A percentile compares a stretch with the other conserved stretches of the same genome.
phyloP scores from a whole-genome alignment of 2,329 filamentous ascomycete genomes.

The Exophiala xenobiotica region DNA sequence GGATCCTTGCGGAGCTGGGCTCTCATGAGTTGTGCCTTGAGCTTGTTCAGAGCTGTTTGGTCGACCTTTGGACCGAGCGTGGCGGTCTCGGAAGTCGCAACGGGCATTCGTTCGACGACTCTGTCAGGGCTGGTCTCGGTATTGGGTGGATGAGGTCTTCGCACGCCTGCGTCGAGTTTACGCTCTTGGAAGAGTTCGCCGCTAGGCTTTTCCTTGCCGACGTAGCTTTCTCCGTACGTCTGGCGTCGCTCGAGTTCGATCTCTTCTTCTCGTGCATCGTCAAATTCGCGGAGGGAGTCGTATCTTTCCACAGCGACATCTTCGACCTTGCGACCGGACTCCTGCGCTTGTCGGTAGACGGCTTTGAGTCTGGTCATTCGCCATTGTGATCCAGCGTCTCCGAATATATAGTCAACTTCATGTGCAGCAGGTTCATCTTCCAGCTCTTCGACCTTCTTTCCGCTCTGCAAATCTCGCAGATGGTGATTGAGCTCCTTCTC shows the following conservation, averaged over 20 bases:
- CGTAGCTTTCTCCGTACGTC: slow-evolving; percentile 80
- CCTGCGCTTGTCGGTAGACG: slow-evolving; percentile 76
- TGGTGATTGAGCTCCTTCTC: slow-evolving; percentile 77
- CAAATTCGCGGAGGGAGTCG: slow-evolving; percentile 78
- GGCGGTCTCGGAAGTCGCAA: slow-evolving; percentile 31
- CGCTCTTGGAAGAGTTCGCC: slow-evolving; percentile 83
- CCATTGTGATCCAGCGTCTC: slow-evolving; percentile 88
- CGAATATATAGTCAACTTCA: slow-evolving; percentile 78
- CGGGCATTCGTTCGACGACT: slow-evolving; percentile 36
- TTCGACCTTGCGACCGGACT: slow-evolving; percentile 70
- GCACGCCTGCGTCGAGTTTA: slow-evolving; percentile 58
- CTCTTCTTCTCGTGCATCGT: slow-evolving; percentile 89
- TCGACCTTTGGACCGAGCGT: slow-evolving; percentile 19
- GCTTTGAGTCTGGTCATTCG: slow-evolving; percentile 91
- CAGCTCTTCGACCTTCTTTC: slow-evolving; percentile 55
- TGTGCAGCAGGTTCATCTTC: slow-evolving; percentile 49
- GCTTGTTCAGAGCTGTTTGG: slow-evolving; percentile 77
- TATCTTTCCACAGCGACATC: slow-evolving; percentile 81
- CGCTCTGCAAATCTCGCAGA: slow-evolving; percentile 58
- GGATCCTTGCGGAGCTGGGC: slow-evolving; percentile 79
- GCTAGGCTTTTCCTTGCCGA: slow-evolving; percentile 79
- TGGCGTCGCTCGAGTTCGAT: slow-evolving; percentile 81
- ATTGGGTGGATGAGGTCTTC: slow-evolving; percentile 30
- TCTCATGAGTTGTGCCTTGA: slow-evolving; percentile 94
- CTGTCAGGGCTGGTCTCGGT: slow-evolving; percentile 34